Evolutionary conservation across 805 yeast genomes (phyloP).

Genomic region (Saccharomycopsis javanensis): DNA sequence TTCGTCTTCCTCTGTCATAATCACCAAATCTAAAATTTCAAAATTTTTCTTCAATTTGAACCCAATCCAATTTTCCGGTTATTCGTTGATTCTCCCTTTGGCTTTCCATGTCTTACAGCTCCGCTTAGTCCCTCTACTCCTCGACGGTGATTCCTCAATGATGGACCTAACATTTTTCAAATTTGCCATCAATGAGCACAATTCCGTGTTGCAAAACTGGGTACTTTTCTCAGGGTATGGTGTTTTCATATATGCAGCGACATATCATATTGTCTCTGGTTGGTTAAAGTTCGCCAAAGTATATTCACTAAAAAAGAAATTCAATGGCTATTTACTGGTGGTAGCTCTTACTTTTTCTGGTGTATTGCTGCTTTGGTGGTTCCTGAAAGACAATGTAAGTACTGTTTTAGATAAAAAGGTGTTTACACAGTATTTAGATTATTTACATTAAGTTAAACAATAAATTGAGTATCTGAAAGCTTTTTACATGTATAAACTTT

Average conservation of each 20-base stretch:
- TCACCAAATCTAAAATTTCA: background rate
- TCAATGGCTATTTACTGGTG: conserved; percentile 35
- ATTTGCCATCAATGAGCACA: conserved; percentile 27
- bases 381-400: conserved; percentile 4
- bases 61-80: conserved; percentile 55
- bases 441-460: background rate
- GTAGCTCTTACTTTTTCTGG: conserved; percentile 30
- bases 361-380: conserved; percentile 27
- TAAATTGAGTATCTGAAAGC: too few species aligned
- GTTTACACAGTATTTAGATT: conserved; percentile 7
- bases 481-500: too few species aligned
- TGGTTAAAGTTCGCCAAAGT: conserved; percentile 36
- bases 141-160: conserved; percentile 58
- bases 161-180: conserved; percentile 44
- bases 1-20: conserved; percentile 33
- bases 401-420: conserved; percentile 9
- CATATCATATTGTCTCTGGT: conserved; percentile 51
- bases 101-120: conserved; percentile 38
- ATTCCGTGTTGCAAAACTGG: conserved; percentile 18
- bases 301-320: conserved; percentile 33
- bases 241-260: conserved; percentile 29
- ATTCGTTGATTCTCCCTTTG: conserved; percentile 37
- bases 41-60: conserved; percentile 33
- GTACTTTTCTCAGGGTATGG: conserved; percentile 28
- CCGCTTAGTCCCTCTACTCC: conserved; percentile 39